Percentiles rank a stretch among this genome's conserved stretches.
These are phyloP conservation scores for Glycine latifolia DNA, from an alignment of 306 rosid species.

Conservation along the genomic window DNA sequence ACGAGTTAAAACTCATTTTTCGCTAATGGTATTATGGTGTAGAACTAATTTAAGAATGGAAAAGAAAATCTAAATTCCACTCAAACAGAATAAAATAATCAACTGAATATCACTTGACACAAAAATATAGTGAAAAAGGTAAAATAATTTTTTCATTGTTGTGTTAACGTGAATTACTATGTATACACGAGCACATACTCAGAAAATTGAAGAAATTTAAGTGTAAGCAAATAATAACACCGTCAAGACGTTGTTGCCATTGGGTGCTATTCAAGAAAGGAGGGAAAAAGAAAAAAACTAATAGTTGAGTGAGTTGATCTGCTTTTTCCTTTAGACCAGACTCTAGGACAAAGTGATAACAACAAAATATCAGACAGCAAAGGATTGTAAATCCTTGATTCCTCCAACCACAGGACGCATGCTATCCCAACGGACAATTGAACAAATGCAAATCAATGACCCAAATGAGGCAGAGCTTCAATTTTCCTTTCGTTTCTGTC, in stretches of 20 bases:
- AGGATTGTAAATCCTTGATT: neutral
- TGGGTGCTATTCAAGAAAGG: neutral
- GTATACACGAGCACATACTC: neutral
- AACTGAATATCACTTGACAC: too few species aligned
- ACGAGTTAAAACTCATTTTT: neutral
- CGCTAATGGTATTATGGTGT: too few species aligned
- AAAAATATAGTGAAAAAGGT: neutral
- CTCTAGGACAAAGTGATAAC: constrained; percentile 39
- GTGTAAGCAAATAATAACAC: constrained; percentile 3
- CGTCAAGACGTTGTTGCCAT: neutral
- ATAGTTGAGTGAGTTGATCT: neutral
- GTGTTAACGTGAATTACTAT: neutral
- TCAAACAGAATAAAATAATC: neutral
- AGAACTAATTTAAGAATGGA: neutral
- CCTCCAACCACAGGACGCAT: constrained; percentile 5
- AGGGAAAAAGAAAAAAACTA: neutral
- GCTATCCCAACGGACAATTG: constrained; percentile 17
- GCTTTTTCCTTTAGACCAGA: too few species aligned
- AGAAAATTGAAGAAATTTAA: neutral
- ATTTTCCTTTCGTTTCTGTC: constrained; percentile 38
- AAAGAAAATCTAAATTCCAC: neutral
- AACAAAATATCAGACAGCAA: constrained; percentile 10
- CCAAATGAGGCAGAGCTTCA: constrained; percentile 19
- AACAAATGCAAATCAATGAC: constrained; percentile 21
- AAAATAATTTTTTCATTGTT: neutral